Conservation (phyloP, 192 early-diverging fungal genomes). For the Haplosporangium gracile region DNA sequence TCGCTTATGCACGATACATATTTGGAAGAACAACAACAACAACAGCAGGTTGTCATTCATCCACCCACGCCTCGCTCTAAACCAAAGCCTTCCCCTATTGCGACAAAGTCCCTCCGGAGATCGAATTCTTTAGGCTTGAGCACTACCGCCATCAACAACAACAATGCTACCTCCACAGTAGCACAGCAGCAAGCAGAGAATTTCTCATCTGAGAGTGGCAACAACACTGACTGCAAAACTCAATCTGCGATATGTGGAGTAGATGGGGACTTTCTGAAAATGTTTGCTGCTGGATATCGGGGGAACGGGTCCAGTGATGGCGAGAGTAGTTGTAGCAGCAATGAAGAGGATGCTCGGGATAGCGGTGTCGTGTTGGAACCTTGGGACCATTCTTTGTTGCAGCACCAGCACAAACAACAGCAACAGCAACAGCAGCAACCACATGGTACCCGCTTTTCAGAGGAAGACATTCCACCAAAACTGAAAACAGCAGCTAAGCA, state of each 20-base stretch:
- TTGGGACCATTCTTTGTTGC: constrained; percentile 11
- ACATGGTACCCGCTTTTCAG: not conserved
- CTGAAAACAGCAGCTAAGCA: not conserved
- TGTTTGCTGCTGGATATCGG: not conserved
- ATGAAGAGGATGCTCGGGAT: constrained; percentile 24
- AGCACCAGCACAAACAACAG: not conserved
- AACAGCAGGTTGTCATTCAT: not conserved
- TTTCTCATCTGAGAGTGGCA: not conserved
- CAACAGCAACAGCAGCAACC: not conserved
- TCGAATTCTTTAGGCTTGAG: not conserved
- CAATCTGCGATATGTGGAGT: not conserved
- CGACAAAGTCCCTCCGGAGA: constrained; percentile 7
- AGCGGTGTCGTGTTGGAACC: constrained; percentile 34
- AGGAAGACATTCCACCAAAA: not conserved
- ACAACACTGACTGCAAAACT: not conserved
- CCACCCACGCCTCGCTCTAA: not conserved
- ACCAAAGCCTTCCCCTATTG: constrained; percentile 31
- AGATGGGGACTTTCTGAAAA: not conserved
- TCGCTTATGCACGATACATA: not conserved
- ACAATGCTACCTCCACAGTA: not conserved
- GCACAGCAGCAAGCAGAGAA: not conserved
- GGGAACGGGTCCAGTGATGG: not conserved
- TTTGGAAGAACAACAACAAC: not conserved
- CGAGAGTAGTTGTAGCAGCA: not conserved
- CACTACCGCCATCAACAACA: not conserved